Conservation (phyloP, 2,329 filamentous ascomycete genomes). For the Aspergillus calidoustus region DNA sequence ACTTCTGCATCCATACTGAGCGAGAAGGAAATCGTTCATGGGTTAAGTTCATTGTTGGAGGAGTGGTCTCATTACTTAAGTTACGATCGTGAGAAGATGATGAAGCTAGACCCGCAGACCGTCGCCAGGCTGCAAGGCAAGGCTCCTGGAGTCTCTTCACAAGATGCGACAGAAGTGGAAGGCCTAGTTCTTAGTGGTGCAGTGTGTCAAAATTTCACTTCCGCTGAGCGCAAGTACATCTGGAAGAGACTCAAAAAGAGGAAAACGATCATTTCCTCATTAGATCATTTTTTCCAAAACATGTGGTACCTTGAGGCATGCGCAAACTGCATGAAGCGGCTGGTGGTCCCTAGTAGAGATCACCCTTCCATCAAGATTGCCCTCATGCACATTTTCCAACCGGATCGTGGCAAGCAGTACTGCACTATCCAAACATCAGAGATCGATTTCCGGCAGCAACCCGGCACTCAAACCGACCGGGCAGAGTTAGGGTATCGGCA, state of each 20-base stretch:
- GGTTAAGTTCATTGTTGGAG: slow-evolving; percentile 22
- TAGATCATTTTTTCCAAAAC: slow-evolving; percentile 45
- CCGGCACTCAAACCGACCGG: slow-evolving; percentile 14
- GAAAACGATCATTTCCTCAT: slow-evolving; percentile 26
- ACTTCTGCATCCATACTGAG: background rate
- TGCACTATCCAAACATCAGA: slow-evolving; percentile 33
- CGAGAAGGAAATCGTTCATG: slow-evolving; percentile 27
- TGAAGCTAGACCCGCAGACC: slow-evolving; percentile 27
- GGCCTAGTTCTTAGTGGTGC: slow-evolving; percentile 26
- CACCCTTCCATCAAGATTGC: slow-evolving; percentile 2
- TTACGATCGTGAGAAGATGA: slow-evolving; percentile 18
- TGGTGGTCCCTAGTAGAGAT: slow-evolving; percentile 18
- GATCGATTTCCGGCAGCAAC: slow-evolving; percentile 25
- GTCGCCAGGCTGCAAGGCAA: slow-evolving; percentile 24
- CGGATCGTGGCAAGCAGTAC: background rate
- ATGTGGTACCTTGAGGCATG: slow-evolving; percentile 39
- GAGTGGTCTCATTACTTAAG: slow-evolving; percentile 29
- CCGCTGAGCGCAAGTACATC: slow-evolving; percentile 18
- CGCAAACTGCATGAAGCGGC: slow-evolving; percentile 34
- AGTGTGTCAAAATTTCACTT: slow-evolving; percentile 22
- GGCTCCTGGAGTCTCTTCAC: slow-evolving; percentile 21
- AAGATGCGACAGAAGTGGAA: slow-evolving; percentile 17
- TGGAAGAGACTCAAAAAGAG: slow-evolving; percentile 1
- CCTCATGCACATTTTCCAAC: background rate
- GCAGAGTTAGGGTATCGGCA: slow-evolving; percentile 30